Base-by-base conservation (phyloP, 176 grass and related monocot species). In the Oryza punctata region DNA sequence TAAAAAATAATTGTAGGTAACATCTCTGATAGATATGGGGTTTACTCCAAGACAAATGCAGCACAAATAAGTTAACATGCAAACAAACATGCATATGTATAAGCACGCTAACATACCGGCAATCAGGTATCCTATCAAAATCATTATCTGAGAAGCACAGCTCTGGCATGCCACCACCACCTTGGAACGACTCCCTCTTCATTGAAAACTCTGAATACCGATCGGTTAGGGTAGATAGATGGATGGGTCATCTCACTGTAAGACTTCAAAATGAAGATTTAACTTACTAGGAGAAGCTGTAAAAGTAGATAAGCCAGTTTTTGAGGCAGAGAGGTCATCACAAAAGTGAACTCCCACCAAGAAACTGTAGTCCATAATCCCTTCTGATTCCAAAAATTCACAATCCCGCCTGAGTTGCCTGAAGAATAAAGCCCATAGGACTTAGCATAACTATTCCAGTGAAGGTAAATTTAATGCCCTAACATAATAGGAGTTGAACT, bases 311-410 rank as follows among this genome's bases (percentile, higher is more conserved):
- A 88, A 70, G 29, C 77, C 85, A 66, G 82, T 91, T 79, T 90
- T 92, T 63, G 89, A 86, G 37, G 78, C 70, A n/a, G 88, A 89
- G 45, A 89, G 73, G 41, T 97, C 88, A 84, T 94, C 92, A 52
- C 86, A 77, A 70, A 98, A 98, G 69, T 98, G 95, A 87, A 98
- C 78, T 84, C 95, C 95, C 2, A 98, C 87, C 75, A 98, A 89
- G 77, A 98, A 90, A 71, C 95, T 98, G 67, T 98, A 98, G 82
- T 98, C 95, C 95, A 98, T 98, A 45, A 98, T 98, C 23, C 92
- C 84, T 76, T 93, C 92, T 0, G 86, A 83, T 81, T 98, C 95
- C 84, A 98, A 82, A 75, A 98, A 98, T 29, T 91, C 89, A 19
- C 95, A 98, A 81, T 98, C 95, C 72, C 71, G 73, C 82, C 82